A percentile compares a stretch with the other conserved stretches of the same genome.
These are phyloP conservation scores for Myriangium duriaei DNA, from an alignment of 2,329 filamentous ascomycete species.

Conservation along the genomic window DNA sequence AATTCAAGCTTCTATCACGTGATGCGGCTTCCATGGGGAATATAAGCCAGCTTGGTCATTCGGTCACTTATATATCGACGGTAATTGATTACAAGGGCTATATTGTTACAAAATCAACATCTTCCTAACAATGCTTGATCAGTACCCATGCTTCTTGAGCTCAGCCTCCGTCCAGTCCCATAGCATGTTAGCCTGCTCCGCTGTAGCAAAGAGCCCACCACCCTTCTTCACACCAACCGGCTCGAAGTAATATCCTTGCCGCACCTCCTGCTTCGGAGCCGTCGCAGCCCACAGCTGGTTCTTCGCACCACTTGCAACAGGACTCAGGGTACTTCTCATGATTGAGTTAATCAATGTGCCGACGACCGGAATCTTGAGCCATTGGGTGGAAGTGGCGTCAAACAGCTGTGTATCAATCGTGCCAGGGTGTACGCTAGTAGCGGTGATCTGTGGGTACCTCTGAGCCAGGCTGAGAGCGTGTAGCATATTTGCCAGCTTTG, in stretches of 20 bases:
- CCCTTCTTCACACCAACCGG: conserved; percentile 22
- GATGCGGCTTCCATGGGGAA: too few relatives aligned
- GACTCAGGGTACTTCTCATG: neutral
- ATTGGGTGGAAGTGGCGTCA: conserved; percentile 15
- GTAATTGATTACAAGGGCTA: neutral
- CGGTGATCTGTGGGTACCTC: conserved; percentile 33
- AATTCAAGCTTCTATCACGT: too few relatives aligned
- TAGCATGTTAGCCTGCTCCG: conserved; percentile 21
- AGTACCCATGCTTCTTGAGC: conserved; percentile 12
- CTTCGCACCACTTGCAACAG: conserved; percentile 23
- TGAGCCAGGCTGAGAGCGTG: conserved; percentile 31
- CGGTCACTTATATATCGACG: too few relatives aligned
- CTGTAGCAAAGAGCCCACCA: conserved; percentile 12
- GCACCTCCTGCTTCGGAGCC: conserved; percentile 21
- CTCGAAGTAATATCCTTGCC: conserved; percentile 32
- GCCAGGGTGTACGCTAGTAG: conserved; percentile 37
- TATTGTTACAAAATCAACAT: too few relatives aligned
- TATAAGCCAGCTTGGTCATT: too few relatives aligned
- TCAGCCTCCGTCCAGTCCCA: conserved; percentile 26
- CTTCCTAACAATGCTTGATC: neutral
- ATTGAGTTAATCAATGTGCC: conserved; percentile 17
- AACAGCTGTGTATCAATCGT: conserved; percentile 35
- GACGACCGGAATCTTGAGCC: conserved; percentile 11
- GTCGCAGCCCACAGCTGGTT: conserved; percentile 33
- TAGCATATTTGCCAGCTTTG: conserved; percentile 40